Evolutionary conservation across 257 asterid species (phyloP), one percentile per base, ranked within the genome.

Genomic region (Solanum pinnatisectum): DNA sequence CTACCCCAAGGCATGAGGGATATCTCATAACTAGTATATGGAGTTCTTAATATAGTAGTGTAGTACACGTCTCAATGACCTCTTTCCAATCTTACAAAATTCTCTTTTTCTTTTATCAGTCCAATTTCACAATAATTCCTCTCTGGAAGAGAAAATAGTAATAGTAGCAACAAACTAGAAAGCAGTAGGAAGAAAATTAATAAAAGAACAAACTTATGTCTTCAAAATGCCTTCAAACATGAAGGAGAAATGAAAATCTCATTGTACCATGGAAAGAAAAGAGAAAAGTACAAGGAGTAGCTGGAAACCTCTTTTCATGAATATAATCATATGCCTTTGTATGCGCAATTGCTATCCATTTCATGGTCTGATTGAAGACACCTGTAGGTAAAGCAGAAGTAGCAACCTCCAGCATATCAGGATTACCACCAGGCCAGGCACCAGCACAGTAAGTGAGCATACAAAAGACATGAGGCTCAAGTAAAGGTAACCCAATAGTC

Each of bases 351-450:
- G 98, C 92, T 1, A 97, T 95, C 98, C 96, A 94, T 89, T 94
- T 90, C 99, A 97, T 95, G 89, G 98, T 92, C 90, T 92, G 98
- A 91, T 93, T 91, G 92, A 95, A 92, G 85, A 95, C 95, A 46
- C 99, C 99, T 20, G 93, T 93, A n/a, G 99, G 99, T 68, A 97
- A 90, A 84, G 99, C 96, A 86, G 98, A 95, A 85, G 96, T 93
- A 94, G 98, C 99, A 85, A 88, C 97, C 92, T 97, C 99, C 65
- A 97, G 94, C 99, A 94, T 92, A 91, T 97, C 99, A 15, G 99
- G 99, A 89, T 96, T 93, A 84, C 99, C 99, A 91, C 99, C 99
- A 79, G 99, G 99, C 99, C 99, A 95, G 85, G 98, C 91, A 77
- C 99, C 99, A 90, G 99, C 98, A 91, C 97, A 95, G 85, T 97